These are phyloP conservation scores for Podaxis pistillaris DNA, from an alignment of 768 basidiomycete genomes.

Conservation along the genomic window DNA sequence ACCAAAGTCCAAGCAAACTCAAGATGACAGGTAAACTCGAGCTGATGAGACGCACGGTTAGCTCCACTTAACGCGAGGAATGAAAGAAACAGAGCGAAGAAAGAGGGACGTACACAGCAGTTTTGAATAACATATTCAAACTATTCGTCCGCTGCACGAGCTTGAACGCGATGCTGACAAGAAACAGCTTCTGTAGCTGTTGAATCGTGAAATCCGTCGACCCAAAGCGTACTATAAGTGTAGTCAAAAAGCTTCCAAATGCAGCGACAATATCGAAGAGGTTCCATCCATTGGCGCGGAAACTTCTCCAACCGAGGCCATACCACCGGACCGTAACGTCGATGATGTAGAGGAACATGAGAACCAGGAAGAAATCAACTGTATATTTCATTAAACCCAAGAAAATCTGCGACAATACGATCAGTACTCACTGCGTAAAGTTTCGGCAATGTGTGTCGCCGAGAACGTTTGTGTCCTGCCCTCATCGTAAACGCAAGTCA, in stretches of 20 bases:
- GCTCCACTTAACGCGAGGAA: neutral
- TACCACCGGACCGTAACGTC: constrained; percentile 78
- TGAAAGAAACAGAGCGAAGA: neutral
- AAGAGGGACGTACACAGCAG: constrained; percentile 73
- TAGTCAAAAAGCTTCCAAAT: constrained; percentile 80
- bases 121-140: constrained; percentile 95
- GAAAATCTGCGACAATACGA: neutral
- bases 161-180: constrained; percentile 92
- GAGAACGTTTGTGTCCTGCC: constrained; percentile 79
- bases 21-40: constrained; percentile 85
- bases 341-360: constrained; percentile 70
- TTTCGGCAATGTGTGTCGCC: constrained; percentile 44
- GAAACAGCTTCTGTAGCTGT: constrained; percentile 86
- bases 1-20: constrained; percentile 84
- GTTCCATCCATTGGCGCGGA: constrained; percentile 93
- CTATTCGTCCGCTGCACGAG: constrained; percentile 85
- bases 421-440: constrained; percentile 54
- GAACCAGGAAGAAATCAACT: constrained; percentile 77
- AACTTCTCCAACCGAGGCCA: constrained; percentile 84
- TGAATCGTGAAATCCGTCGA: constrained; percentile 48
- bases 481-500: constrained; percentile 4
- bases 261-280: constrained; percentile 84
- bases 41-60: constrained; percentile 35
- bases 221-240: constrained; percentile 63
- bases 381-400: constrained; percentile 3